Evolutionary conservation across 2,329 filamentous ascomycete species (phyloP), one percentile per base, ranked within the genome.

Genomic region (Sarocladiaceae sp.): DNA sequence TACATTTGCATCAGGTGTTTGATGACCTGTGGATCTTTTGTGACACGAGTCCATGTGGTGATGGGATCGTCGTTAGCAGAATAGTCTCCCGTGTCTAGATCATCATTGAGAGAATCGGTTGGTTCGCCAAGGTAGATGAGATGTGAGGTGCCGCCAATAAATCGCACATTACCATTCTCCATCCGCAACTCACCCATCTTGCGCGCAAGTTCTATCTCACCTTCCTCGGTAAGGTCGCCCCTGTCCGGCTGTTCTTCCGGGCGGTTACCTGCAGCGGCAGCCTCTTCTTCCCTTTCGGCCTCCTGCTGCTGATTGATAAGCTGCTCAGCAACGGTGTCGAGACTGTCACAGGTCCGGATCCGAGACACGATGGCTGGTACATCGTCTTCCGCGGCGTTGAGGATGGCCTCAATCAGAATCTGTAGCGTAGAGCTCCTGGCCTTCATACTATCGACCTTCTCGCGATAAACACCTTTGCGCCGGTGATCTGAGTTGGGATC

Each of bases 401-500:
- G 76, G 49, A 99, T 90, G 46, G 93, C 91, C 63, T 97, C 90
- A 56, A 97, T 84, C 33, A 97, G 76, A n/a, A 91, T 91, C 66
- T 97, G 90, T 52, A 97, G 75, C 1, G 93, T 97, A 31, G 90
- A 89, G 62, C 86, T 90, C 56, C 84, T 84, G 20, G 91, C 92
- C 71, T 95, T 95, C 66, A 93, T 79, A 64, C 83, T 90, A 67
- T 96, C 92, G 22, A 88, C 83, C 68, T 96, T 94, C 70, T 96
- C 91, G 64, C 93, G 92, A 69, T 97, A 97, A 47, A 97, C 94
- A 55, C 94, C 94, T 68, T 97, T 97, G 49, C 94, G 86, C 48
- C 94, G 87, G 67, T 97, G 92, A 67, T 99, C 94, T 54, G 92
- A 96, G 65, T 92, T 95, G 3, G 92, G 93, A 65, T 97, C 93